Base-by-base conservation (phyloP, 352 stramenopile genomes). In the Phytophthora sojae region DNA sequence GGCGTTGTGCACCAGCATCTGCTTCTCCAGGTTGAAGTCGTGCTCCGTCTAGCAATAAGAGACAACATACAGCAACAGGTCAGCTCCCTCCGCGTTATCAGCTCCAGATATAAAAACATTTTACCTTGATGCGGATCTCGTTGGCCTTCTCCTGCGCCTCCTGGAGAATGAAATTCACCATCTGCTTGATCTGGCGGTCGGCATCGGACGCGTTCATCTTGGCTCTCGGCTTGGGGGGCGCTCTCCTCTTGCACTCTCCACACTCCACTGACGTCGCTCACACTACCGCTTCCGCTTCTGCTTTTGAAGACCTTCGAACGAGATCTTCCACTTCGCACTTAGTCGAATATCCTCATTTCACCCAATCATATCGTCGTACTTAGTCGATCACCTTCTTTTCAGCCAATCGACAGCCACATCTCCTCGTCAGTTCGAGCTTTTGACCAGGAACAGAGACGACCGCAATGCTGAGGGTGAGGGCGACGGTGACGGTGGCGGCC, bases 151-250 rank as follows among this genome's bases (percentile, higher is more conserved):
- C 98, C 71, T 99, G 97, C 53, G 98, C 98, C 85, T 99, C 98
- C 88, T 99, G 97, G 70, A 99, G 90, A 83, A 99, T 99, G 85
- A 99, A 99, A 78, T 99, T 99, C 73, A 97, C 94, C 95, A 98
- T 98, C 83, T 98, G 94, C 71, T 97, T 93, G 82, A 98, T 98
- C 82, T 94, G 88, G 64, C 88, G 86, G 83, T 96, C 82, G 57
- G 86, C 86, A 83, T 96, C 89, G 61, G 74, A 86, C 53, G 84
- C 82, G 79, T 92, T 96, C 89, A 96, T 96, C 57, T 58, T 83
- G 66, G 15, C 69, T 71, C 37, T 39, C 7, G 32, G 32, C 9
- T 14, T 12, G 8, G 32, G 32, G 26, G 26, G 23, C 21, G 21
- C 21, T 21, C 37, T 47, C 21, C 52, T 49, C n/a, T 25, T 54